Evolutionary conservation across 208 protist species (phyloP), one percentile per base, ranked within the genome.

Genomic region (Acanthamoeba rhysodes): DNA sequence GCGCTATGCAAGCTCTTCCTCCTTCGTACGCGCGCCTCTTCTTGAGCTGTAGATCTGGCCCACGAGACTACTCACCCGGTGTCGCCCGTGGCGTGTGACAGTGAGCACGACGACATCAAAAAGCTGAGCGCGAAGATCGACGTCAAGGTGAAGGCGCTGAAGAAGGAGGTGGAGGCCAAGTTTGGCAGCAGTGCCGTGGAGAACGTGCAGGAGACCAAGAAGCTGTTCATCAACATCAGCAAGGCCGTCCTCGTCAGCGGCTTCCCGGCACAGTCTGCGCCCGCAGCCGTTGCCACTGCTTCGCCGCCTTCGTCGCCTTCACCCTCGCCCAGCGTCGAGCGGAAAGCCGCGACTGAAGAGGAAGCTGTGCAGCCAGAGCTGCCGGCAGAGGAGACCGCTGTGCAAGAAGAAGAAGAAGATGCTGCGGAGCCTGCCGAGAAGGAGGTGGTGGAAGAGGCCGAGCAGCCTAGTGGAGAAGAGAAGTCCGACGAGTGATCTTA

Each of bases 191-290:
- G 74, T 24, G 74, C 74, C 20, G 41, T 84, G 41, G 74, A 84
- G 74, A 84, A 45, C 24, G 41, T 84, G 74, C 74, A 55, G 5
- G 74, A 84, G 45, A 37, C 74, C 22, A 84, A 55, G 74, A 84
- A 84, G 74, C 34, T 53, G 74, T 84, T 84, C 27, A 9, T 84
- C 74, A 84, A 84, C 74, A 84, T 84, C 41, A 84, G 74, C 74
- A 84, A 84, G 45, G 74, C 74, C 32, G 74, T 84, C 8, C 74
- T 84, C 74, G 74, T 66, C 16, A 66, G 22, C 59, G 59, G 59
- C 22, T n/a, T 3, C 59, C 1, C 22, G 22, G 45, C 45, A 48
- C 59, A 66, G 59, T 59, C 53, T 22, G 53, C 53, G 5, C 53
- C 53, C 53, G 53, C 18, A 0, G 53, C 53, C 4, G 53, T 22